phyloP scores from a whole-genome alignment of 441 rosid species.

The Eutrema salsugineum region DNA sequence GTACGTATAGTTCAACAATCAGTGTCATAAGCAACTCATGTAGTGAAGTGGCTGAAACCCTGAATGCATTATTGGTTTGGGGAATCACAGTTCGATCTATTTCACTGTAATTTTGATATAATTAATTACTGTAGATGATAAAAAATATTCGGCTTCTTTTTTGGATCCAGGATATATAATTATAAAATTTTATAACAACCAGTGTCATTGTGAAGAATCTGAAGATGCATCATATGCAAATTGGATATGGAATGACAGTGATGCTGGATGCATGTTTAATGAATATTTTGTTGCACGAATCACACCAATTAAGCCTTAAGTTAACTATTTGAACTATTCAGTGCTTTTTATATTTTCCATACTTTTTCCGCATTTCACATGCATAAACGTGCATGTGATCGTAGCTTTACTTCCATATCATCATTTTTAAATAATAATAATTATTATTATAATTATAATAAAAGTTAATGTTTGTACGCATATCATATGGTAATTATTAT shows the following conservation, averaged over 20 bases:
- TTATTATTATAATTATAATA: not conserved
- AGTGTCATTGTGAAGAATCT: conserved; percentile 5
- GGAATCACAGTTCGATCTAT: too few species aligned
- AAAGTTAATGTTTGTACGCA: conserved; percentile 30
- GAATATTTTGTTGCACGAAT: not conserved
- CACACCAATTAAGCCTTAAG: not conserved
- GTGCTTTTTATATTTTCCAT: conserved; percentile 1
- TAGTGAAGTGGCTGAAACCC: too few species aligned
- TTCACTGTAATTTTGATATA: too few species aligned
- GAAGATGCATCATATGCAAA: not conserved
- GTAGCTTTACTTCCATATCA: conserved; percentile 18
- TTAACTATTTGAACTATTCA: not conserved
- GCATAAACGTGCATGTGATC: conserved; percentile 38
- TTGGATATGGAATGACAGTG: conserved; percentile 7
- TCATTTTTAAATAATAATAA: too few species aligned
- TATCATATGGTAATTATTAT: conserved; percentile 36
- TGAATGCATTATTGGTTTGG: too few species aligned
- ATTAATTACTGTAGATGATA: too few species aligned
- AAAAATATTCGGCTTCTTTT: too few species aligned
- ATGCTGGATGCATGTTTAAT: conserved; percentile 6
- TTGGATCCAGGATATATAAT: too few species aligned
- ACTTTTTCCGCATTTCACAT: conserved; percentile 23
- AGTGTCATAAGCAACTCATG: not conserved
- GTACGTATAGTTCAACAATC: not conserved
- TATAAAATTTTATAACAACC: not conserved